Base-by-base conservation (phyloP, 345 rosid genomes). In the Nephelium lappaceum region DNA sequence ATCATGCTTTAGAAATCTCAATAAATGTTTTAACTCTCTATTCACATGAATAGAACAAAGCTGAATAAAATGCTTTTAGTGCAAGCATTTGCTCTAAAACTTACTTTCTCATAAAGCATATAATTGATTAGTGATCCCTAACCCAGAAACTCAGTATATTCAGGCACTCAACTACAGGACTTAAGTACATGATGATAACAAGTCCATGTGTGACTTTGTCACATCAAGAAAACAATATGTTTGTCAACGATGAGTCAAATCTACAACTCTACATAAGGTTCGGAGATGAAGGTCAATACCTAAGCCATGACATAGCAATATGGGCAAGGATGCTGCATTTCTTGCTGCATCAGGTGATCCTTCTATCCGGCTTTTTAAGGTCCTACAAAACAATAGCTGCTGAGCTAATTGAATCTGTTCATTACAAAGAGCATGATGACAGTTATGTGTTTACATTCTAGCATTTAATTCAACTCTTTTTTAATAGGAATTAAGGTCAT, bases 321-420 rank as follows among this genome's bases (percentile, higher is more conserved):
- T 71, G 63, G 95, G 95, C 68, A 91, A 82, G 10, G 89, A 86
- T 75, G 93, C 86, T 8, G 92, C 93, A 23, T 84, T 86, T 67
- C 93, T 88, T 72, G 81, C 83, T 66, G 89, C 89, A 25, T 87
- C 91, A 18, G 62, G 79, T 1, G 91, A 89, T 71, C 87, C 60
- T 82, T 88, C 95, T 78, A 88, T 84, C 65, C 73, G 81, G 81
- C 73, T 89, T 88, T 78, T 89, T 79, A 91, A 81, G 81, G 86
- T 85, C 87, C 95, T 91, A 78, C 65, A 77, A 77, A 64, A 77
- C 23, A 75, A 67, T 8, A 72, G 47, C 21, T 31, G 42, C 53
- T 58, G 38, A 81, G 70, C 61, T 77, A 41, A 72, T 69, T 67
- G 63, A 71, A 65, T 51, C 39, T 57, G 69, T 71, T 57, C 82